Evolutionary conservation across 2,329 filamentous ascomycete genomes (phyloP), one percentile per base, ranked within the genome.

Genomic region (Diaporthe ampelina): DNA sequence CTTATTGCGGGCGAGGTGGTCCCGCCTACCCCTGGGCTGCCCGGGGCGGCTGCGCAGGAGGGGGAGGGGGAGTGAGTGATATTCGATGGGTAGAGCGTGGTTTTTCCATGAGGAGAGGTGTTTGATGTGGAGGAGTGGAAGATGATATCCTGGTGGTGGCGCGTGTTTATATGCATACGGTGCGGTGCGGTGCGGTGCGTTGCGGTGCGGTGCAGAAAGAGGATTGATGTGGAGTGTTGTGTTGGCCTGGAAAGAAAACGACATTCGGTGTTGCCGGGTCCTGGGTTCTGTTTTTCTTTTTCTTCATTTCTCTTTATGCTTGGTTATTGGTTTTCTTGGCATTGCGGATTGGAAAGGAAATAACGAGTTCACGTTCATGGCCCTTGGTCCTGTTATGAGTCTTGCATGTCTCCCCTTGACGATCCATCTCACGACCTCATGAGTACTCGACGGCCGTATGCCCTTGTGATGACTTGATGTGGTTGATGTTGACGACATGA

Each of bases 1-100:
- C 81, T 94, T 80, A 92, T 92, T 70, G 78, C 84, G 3, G 87
- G 87, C 8, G 76, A 77, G 29, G 78, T 79, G 4, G 77, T 76
- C n/a, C 75, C 77, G 26, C 74, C 76, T 4, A 76, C 77, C 19
- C 73, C 76, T 8, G 29, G 61, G 21, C 19, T 24, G 21, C 61
- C 11, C 21, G 35, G n/a, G 3, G 15, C 21, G 43, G 50, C 43
- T 24, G 29, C 15, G 35, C 43, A 40, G 35, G 9, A 24, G 52
- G 19, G n/a, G 67, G 57, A 29, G 24, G 15, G n/a, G 35, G 17
- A 19, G 40, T 17, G 15, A 43, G 37, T 40, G 26, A 40, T 2
- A 7, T 2, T 19, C 21, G 32, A 21, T 40, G 32, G 6, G 11
- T 4, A 24, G 29, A 29, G 29, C 29, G 37, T 24, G 26, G 11